A percentile compares a stretch with the other conserved stretches of the same genome.
These are phyloP conservation scores for Lecanicillium sp. DNA, from an alignment of 2,329 filamentous ascomycete genomes.

Conservation along the genomic window DNA sequence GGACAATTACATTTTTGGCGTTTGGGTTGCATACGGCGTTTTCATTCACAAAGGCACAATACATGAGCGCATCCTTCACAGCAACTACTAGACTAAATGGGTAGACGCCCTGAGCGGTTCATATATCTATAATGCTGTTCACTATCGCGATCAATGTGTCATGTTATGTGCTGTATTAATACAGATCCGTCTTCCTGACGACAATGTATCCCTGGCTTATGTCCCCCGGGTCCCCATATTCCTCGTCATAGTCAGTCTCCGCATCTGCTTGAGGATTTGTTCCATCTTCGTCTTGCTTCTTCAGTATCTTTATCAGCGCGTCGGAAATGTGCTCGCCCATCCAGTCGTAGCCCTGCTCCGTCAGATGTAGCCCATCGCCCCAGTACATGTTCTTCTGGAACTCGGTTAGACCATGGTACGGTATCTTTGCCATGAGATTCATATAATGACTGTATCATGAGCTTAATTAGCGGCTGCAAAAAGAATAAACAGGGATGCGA, in stretches of 20 bases:
- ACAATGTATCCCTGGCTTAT: conserved; percentile 47
- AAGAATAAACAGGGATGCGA: background rate
- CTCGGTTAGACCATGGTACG: conserved; percentile 41
- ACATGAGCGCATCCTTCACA: too few species aligned
- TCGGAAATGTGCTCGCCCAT: conserved; percentile 52
- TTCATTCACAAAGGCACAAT: background rate
- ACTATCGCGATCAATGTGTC: too few species aligned
- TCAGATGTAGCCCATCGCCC: conserved; percentile 55
- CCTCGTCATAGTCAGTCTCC: conserved; percentile 35
- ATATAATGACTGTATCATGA: conserved; percentile 30
- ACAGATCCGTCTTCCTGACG: conserved; percentile 43
- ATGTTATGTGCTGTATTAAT: conserved; percentile 23
- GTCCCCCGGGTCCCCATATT: conserved; percentile 35
- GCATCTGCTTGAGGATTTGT: conserved; percentile 11
- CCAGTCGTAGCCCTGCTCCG: conserved; percentile 50
- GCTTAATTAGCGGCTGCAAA: conserved; percentile 33
- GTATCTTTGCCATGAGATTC: conserved; percentile 47
- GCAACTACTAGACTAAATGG: too few species aligned
- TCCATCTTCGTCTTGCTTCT: conserved; percentile 21
- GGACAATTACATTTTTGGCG: conserved; percentile 9
- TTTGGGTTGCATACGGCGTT: conserved; percentile 10
- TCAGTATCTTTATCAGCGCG: conserved; percentile 36
- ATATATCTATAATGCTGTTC: too few species aligned
- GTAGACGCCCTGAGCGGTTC: too few species aligned
- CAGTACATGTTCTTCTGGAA: conserved; percentile 43